Evolutionary conservation across 768 basidiomycete species (phyloP).

Genomic region (Rubroboletus satanas): DNA sequence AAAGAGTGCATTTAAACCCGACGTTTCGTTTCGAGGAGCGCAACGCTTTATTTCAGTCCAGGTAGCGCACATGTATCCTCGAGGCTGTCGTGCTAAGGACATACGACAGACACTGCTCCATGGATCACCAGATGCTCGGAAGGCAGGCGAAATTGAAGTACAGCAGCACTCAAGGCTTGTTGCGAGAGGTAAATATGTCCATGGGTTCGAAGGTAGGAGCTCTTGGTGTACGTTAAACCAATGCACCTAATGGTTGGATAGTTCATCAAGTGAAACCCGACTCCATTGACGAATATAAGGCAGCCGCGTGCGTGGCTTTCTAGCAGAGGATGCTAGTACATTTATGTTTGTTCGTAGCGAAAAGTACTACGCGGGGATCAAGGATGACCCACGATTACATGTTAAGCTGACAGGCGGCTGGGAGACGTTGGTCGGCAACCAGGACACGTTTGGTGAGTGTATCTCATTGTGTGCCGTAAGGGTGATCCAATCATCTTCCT

Average conservation of each 20-base stretch:
- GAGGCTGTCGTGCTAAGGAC: conserved; percentile 28
- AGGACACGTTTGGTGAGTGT: conserved; percentile 73
- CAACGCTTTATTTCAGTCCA: conserved; percentile 61
- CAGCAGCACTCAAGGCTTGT: conserved; percentile 86
- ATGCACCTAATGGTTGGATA: conserved; percentile 31
- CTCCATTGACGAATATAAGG: conserved; percentile 77
- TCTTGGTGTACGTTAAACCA: not conserved
- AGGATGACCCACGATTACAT: conserved; percentile 64
- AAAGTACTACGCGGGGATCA: conserved; percentile 78
- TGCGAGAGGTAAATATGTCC: conserved; percentile 91
- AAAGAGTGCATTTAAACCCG: conserved; percentile 13
- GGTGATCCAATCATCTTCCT: not conserved
- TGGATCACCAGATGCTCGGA: conserved; percentile 88
- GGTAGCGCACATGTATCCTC: conserved; percentile 36
- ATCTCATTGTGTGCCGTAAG: conserved; percentile 22
- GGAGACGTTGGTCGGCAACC: conserved; percentile 87
- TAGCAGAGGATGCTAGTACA: not conserved
- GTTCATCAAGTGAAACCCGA: conserved; percentile 86
- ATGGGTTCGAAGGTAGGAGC: conserved; percentile 74
- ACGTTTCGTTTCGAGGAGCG: conserved; percentile 20
- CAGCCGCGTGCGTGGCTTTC: conserved; percentile 64
- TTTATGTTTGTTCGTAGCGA: conserved; percentile 46
- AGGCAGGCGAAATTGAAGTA: conserved; percentile 69
- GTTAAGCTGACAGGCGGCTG: conserved; percentile 92
- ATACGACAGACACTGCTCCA: conserved; percentile 73